A percentile compares a stretch with the other conserved stretches of the same genome.
Conservation (phyloP, 805 yeast genomes). For the Diddensiella caesifluorescens region DNA sequence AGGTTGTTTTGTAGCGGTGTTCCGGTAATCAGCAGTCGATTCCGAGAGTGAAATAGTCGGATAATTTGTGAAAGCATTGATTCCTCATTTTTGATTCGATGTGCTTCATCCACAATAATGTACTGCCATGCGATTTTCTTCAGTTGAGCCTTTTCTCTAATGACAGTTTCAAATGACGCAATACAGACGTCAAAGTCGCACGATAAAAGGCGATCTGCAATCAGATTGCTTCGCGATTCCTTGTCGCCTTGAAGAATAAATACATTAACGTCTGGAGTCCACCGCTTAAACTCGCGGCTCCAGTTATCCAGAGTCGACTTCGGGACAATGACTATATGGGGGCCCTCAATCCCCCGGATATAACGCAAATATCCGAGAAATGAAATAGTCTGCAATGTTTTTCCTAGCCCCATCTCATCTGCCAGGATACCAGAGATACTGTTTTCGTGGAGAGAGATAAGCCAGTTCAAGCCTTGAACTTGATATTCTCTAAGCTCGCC, state of each 20-base stretch:
- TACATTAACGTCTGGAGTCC: conserved; percentile 92
- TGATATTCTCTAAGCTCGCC: conserved; percentile 88
- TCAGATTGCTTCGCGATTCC: conserved; percentile 59
- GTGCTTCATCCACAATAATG: conserved; percentile 92
- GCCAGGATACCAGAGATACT: conserved; percentile 88
- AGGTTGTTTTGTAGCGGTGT: conserved; percentile 93
- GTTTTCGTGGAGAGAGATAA: conserved; percentile 78
- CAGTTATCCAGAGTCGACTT: conserved; percentile 94
- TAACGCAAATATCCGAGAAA: conserved; percentile 84
- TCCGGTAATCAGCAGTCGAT: conserved; percentile 85
- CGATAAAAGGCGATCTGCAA: conserved; percentile 53
- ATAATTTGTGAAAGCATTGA: conserved; percentile 87
- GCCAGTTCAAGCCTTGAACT: conserved; percentile 93
- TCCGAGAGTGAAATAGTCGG: conserved; percentile 76
- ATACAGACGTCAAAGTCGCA: conserved; percentile 85
- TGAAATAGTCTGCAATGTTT: conserved; percentile 90
- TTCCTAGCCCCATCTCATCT: conserved; percentile 98
- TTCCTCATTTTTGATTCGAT: conserved; percentile 92
- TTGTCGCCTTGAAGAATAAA: conserved; percentile 84
- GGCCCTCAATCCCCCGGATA: conserved; percentile 74
- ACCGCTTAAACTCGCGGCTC: conserved; percentile 87
- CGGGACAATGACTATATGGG: conserved; percentile 87
- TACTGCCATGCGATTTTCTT: conserved; percentile 90
- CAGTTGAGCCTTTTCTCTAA: conserved; percentile 75
- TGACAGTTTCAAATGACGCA: conserved; percentile 89